Evolutionary conservation across 139 green algal species (phyloP).

Genomic region (Closterium sp.): DNA sequence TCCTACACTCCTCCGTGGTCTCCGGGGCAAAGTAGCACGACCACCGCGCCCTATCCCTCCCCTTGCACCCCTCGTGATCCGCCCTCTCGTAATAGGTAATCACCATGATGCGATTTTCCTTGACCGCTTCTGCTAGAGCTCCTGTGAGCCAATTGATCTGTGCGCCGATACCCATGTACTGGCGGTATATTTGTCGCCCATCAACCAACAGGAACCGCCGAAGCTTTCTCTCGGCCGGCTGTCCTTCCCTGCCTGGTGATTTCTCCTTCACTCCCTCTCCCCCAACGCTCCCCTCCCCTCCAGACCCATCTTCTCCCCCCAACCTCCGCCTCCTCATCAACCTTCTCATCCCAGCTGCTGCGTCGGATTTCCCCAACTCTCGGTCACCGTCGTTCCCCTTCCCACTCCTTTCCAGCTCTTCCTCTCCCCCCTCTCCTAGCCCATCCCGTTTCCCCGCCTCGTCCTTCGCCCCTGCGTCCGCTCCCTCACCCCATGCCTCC

Average conservation of each 20-base stretch:
- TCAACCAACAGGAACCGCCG: background rate
- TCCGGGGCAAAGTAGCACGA: constrained; percentile 14
- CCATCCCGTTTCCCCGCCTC: background rate
- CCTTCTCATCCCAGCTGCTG: background rate
- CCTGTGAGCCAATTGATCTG: constrained; percentile 9
- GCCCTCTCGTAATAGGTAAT: constrained; percentile 5
- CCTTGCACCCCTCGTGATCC: constrained; percentile 13
- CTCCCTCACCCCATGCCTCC: background rate
- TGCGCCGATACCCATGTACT: constrained; percentile 11
- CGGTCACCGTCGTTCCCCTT: background rate
- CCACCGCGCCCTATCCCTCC: background rate
- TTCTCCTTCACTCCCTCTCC: background rate
- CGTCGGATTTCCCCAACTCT: background rate
- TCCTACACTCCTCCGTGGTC: constrained; percentile 23
- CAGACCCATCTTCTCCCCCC: background rate
- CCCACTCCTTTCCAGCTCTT: background rate
- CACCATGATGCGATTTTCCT: background rate
- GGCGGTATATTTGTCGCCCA: background rate
- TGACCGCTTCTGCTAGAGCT: constrained; percentile 9
- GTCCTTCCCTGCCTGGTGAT: background rate
- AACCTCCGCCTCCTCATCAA: background rate
- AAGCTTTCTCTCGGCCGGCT: background rate
- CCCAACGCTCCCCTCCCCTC: background rate
- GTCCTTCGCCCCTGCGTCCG: background rate
- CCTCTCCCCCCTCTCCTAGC: background rate